Evolutionary conservation across 176 grass and related monocot species (phyloP).

Genomic region (Phyllostachys edulis): DNA sequence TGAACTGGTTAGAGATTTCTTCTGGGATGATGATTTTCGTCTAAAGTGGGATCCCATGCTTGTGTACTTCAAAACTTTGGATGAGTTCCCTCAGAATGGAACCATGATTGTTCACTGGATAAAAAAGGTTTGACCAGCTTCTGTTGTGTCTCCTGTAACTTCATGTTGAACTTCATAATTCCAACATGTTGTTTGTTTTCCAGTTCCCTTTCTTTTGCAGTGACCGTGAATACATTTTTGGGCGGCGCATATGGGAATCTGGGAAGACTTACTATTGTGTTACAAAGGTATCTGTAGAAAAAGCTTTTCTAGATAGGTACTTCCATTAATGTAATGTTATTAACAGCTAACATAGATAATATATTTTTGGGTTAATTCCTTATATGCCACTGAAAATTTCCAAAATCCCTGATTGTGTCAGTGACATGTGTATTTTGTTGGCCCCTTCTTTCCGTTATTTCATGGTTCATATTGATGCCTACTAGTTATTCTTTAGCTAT

Average conservation of each 20-base stretch:
- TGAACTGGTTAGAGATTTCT: conserved; percentile 98
- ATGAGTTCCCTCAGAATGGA: conserved; percentile 83
- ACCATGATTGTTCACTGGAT: conserved; percentile 92
- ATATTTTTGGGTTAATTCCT: neutral
- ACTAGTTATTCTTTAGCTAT: neutral
- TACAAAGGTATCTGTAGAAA: conserved; percentile 68
- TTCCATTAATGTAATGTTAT: neutral
- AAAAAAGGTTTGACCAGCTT: conserved; percentile 68
- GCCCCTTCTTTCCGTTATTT: neutral
- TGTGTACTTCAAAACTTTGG: conserved; percentile 66
- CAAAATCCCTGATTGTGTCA: too few species aligned
- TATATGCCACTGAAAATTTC: too few species aligned
- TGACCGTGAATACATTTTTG: conserved; percentile 98
- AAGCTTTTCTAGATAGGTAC: neutral
- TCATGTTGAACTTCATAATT: conserved; percentile 29
- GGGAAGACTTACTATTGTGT: conserved; percentile 86
- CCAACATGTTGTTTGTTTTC: conserved; percentile 34
- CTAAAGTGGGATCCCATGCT: conserved; percentile 97
- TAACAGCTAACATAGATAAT: neutral
- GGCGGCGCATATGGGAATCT: conserved; percentile 90
- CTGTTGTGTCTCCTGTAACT: neutral
- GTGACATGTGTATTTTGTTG: neutral
- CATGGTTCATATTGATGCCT: neutral
- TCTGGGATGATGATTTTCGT: conserved; percentile 98
- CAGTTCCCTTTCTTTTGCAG: conserved; percentile 99